Conservation (phyloP, 176 grass and related monocot genomes). For the Hyparrhenia diplandra region DNA sequence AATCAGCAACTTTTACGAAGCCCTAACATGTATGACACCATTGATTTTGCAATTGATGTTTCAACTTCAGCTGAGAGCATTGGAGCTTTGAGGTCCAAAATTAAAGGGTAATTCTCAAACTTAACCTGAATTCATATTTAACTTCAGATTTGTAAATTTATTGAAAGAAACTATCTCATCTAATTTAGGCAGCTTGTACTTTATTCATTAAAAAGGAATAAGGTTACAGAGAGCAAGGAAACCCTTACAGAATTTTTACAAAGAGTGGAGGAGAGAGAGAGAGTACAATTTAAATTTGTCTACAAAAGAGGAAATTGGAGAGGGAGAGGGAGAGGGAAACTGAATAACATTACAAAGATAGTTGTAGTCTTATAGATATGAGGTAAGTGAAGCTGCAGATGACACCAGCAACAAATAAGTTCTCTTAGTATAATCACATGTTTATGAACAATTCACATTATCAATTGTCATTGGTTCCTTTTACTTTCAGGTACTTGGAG, state of each 20-base stretch:
- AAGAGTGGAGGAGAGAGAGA: not conserved
- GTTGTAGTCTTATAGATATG: not conserved
- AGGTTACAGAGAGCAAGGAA: not conserved
- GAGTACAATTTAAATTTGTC: not conserved
- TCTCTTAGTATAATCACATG: not conserved
- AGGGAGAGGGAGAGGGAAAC: not conserved
- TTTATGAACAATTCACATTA: not conserved
- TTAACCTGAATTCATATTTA: not conserved
- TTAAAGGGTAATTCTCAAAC: slow-evolving; percentile 63
- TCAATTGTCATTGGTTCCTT: not conserved
- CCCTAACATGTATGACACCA: slow-evolving; percentile 76
- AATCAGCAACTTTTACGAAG: slow-evolving; percentile 99
- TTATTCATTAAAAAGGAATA: not conserved
- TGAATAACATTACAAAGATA: not conserved
- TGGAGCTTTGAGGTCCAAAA: slow-evolving; percentile 61
- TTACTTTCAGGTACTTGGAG: slow-evolving; percentile 71
- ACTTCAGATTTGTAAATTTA: not conserved
- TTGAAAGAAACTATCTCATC: not conserved
- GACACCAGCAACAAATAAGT: not conserved
- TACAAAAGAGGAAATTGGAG: not conserved
- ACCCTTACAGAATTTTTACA: not conserved
- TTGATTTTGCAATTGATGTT: slow-evolving; percentile 71
- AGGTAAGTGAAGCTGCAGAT: not conserved
- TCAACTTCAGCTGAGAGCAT: slow-evolving; percentile 76
- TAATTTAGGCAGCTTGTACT: not conserved